phyloP scores from a whole-genome alignment of 371 early-diverging fungal genomes.

The Actinomortierella wolfii region DNA sequence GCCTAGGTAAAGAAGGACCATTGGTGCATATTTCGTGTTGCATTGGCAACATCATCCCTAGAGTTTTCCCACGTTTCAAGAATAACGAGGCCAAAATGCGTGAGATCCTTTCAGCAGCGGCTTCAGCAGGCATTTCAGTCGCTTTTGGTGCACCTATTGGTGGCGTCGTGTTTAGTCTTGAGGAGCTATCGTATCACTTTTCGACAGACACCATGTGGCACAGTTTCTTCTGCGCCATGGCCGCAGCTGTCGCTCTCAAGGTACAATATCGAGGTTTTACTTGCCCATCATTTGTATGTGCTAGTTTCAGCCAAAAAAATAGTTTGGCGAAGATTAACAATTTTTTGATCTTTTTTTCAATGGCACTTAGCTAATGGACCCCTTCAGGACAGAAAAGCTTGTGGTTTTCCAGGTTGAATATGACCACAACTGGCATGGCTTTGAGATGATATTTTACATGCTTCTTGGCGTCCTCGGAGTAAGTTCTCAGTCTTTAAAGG shows the following conservation, averaged over 20 bases:
- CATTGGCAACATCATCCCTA: slow-evolving; percentile 78
- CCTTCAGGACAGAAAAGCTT: slow-evolving; percentile 80
- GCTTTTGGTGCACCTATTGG: slow-evolving; percentile 91
- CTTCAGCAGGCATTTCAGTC: slow-evolving; percentile 85
- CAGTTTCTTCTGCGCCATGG: slow-evolving; percentile 79
- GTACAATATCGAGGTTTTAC: slow-evolving; percentile 17
- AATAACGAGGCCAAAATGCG: slow-evolving; percentile 75
- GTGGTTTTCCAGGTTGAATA: slow-evolving; percentile 85
- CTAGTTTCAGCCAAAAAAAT: too few relatives aligned
- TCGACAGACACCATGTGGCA: slow-evolving; percentile 86
- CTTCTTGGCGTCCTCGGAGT: slow-evolving; percentile 91
- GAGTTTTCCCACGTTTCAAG: slow-evolving; percentile 74
- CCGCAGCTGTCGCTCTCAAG: slow-evolving; percentile 77
- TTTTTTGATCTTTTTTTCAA: neutral
- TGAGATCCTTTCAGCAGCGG: slow-evolving; percentile 81
- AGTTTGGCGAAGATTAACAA: neutral
- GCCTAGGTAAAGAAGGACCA: slow-evolving; percentile 85
- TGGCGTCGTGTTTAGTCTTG: slow-evolving; percentile 84
- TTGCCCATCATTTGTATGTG: too few relatives aligned
- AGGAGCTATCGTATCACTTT: slow-evolving; percentile 88
- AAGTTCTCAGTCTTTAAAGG: slow-evolving; percentile 30
- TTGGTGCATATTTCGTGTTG: slow-evolving; percentile 80
- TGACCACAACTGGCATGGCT: slow-evolving; percentile 74
- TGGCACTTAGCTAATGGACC: slow-evolving; percentile 60
- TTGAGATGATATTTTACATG: slow-evolving; percentile 85